Base-by-base conservation (phyloP, 2,329 filamentous ascomycete genomes). In the Aschersonia sp. region DNA sequence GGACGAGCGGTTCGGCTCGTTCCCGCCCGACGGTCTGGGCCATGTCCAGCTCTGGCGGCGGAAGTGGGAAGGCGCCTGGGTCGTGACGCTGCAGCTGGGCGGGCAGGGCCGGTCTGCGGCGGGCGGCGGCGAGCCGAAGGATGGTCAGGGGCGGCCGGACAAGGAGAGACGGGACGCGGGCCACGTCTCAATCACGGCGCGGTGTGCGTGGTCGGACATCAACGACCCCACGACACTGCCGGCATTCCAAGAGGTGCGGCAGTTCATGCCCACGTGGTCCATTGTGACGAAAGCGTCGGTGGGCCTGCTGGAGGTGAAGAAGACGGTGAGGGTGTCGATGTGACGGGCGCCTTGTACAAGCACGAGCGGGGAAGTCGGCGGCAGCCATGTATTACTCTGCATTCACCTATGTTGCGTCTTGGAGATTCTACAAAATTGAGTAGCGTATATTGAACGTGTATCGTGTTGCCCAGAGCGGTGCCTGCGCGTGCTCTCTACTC, bases 191-290 rank as follows among this genome's bases (percentile, higher is more conserved):
- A 85, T 88, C 1, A 73, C 68, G 35, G 79, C 89, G 1, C 73
- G 82, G 12, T 97, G 92, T 64, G 69, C 85, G 32, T 97, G 89
- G 88, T 87, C 83, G 56, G 92, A 98, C 66, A 81, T 77, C 43
- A 95, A 95, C 58, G 66, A 69, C 37, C 63, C 66, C 2, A 82
- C 78, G 4, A 72, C 73, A 1, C 88, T 97, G 44, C 89, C 90
- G 0, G 89, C 89, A 1, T 75, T 90, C 46, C 84, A 92, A 55
- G 89, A 97, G 65, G 71, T 86, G 45, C 69, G 76, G 54, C 75
- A 81, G 60, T 95, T 81, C 64, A 73, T 81, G 54, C 92, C 92
- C 1, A 68, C 71, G 5, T 98, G 92, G 92, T 79, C 80, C 6
- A 81, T 82, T 8, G 70, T 88, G 31, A 81, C 80, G 4, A 95